Evolutionary conservation across 2,329 filamentous ascomycete genomes (phyloP).

Genomic region (Talaromyces sp.): DNA sequence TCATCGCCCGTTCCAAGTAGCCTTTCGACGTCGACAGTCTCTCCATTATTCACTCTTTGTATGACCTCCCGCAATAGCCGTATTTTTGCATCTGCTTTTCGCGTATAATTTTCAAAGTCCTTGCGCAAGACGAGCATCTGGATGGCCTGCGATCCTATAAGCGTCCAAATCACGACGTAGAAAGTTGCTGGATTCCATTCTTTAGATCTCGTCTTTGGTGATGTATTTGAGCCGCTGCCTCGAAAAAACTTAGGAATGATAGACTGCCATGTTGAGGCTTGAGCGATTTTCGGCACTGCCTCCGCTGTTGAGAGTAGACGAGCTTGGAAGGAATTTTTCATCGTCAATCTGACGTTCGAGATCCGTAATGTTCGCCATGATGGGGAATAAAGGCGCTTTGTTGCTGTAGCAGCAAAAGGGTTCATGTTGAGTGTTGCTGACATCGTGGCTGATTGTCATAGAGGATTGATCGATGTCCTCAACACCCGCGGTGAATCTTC

Average conservation of each 20-base stretch:
- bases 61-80: conserved; percentile 65
- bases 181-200: conserved; percentile 80
- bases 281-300: conserved; percentile 49
- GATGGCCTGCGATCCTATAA: conserved; percentile 95
- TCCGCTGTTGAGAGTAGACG: conserved; percentile 26
- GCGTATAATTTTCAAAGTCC: conserved; percentile 67
- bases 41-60: conserved; percentile 45
- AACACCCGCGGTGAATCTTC: background rate
- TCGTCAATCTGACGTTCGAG: background rate
- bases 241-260: conserved; percentile 61
- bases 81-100: conserved; percentile 77
- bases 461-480: background rate
- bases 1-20: conserved; percentile 74
- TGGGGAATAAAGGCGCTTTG: background rate
- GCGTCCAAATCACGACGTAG: conserved; percentile 74
- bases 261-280: conserved; percentile 65
- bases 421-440: conserved; percentile 2
- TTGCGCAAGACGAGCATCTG: conserved; percentile 81
- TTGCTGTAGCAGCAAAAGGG: background rate
- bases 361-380: background rate
- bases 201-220: conserved; percentile 58
- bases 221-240: conserved; percentile 37
- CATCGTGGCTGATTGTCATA: background rate
- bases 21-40: conserved; percentile 78
- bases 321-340: conserved; percentile 19